These are phyloP conservation scores for Nemania bipapillata DNA, from an alignment of 2,329 filamentous ascomycete species.

Conservation along the genomic window DNA sequence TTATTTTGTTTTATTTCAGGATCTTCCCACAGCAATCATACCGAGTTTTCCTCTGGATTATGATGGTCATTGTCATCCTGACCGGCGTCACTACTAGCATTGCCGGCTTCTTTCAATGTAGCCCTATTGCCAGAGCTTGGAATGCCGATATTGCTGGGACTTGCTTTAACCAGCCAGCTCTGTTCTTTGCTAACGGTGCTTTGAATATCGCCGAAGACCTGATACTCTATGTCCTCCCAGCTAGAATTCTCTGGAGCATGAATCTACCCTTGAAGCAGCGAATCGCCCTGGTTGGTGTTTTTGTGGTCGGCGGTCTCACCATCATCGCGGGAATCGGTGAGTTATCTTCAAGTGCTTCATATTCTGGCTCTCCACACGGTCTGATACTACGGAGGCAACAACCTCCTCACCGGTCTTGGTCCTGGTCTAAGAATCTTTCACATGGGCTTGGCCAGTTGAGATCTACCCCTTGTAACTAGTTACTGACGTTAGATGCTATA, in stretches of 20 bases:
- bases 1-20: conserved; percentile 21
- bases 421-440: not conserved
- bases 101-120: conserved; percentile 22
- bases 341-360: not conserved
- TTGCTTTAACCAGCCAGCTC: conserved; percentile 14
- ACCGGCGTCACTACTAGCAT: not conserved
- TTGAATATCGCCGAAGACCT: conserved; percentile 16
- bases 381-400: not conserved
- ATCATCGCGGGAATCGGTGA: conserved; percentile 25
- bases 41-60: conserved; percentile 11
- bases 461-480: not conserved
- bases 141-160: conserved; percentile 7
- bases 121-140: conserved; percentile 13
- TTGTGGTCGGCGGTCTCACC: conserved; percentile 17
- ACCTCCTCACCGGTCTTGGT: not conserved
- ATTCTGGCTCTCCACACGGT: not conserved
- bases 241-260: conserved; percentile 17
- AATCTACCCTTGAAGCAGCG: conserved; percentile 21
- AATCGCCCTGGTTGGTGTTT: conserved; percentile 14
- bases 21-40: conserved; percentile 18
- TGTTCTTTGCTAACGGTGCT: conserved; percentile 18
- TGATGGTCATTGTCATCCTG: conserved; percentile 5
- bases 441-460: not conserved
- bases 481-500: not conserved
- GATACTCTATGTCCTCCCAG: conserved; percentile 16